These are phyloP conservation scores for Cutaneotrichosporon cutaneum DNA, from an alignment of 1,284 basidiomycete species.

Conservation along the genomic window DNA sequence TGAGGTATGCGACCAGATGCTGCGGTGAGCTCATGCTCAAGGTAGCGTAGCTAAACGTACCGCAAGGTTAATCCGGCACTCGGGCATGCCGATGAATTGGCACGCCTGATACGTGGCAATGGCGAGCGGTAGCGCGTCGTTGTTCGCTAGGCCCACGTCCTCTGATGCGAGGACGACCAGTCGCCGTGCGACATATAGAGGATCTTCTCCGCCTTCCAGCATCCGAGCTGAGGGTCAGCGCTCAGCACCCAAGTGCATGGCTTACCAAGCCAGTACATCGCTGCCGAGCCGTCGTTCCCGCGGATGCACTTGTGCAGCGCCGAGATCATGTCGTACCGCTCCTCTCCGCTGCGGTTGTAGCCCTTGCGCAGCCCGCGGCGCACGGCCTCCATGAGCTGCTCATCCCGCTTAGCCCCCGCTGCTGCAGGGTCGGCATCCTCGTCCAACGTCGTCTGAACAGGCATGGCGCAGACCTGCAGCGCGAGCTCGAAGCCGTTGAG, in stretches of 20 bases:
- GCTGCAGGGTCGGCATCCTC: slow-evolving; percentile 7
- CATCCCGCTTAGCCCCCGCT: slow-evolving; percentile 25
- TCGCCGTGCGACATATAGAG: slow-evolving; percentile 75
- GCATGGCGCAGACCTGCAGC: slow-evolving; percentile 44
- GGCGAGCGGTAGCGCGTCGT: slow-evolving; percentile 69
- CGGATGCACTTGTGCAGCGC: slow-evolving; percentile 84
- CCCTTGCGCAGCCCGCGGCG: slow-evolving; percentile 52
- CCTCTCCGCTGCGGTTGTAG: slow-evolving; percentile 74
- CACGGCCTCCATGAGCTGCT: slow-evolving; percentile 52
- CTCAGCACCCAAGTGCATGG: slow-evolving; percentile 49
- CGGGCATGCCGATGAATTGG: slow-evolving; percentile 80
- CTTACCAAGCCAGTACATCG: slow-evolving; percentile 76
- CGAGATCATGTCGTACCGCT: slow-evolving; percentile 81
- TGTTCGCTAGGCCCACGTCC: slow-evolving; percentile 78
- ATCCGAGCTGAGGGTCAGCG: slow-evolving; percentile 51
- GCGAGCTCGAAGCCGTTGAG: slow-evolving; percentile 55
- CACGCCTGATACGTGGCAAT: slow-evolving; percentile 73
- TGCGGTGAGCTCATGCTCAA: slow-evolving; percentile 13
- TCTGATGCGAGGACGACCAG: slow-evolving; percentile 82
- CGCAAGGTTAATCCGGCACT: slow-evolving; percentile 55
- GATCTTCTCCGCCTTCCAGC: slow-evolving; percentile 82
- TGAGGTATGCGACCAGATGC: slow-evolving; percentile 76
- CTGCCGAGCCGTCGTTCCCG: slow-evolving; percentile 73
- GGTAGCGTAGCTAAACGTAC: slow-evolving; percentile 25
- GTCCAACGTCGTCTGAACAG: slow-evolving; percentile 28